phyloP scores from a whole-genome alignment of 1,139 yeast species.

The Pichia terricola region DNA sequence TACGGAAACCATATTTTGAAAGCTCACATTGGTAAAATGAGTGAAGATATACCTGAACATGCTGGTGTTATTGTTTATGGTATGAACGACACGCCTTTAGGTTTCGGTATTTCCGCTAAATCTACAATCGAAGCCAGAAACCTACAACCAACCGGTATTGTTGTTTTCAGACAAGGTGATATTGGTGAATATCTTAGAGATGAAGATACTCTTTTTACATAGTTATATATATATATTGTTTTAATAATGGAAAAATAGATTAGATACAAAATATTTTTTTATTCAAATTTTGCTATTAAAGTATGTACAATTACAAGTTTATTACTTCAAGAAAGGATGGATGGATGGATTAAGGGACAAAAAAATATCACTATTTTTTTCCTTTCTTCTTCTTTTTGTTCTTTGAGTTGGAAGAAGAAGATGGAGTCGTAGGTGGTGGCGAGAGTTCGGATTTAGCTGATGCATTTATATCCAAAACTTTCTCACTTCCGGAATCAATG shows the following conservation, averaged over 20 bases:
- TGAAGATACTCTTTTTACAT: slow-evolving; percentile 91
- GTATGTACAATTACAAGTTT: too few relatives aligned
- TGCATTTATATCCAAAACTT: slow-evolving; percentile 23
- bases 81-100: slow-evolving; percentile 89
- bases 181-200: slow-evolving; percentile 97
- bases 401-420: slow-evolving; percentile 20
- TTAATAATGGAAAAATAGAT: neutral
- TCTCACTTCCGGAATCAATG: slow-evolving; percentile 44
- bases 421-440: neutral
- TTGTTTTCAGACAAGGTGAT: slow-evolving; percentile 94
- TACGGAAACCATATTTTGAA: slow-evolving; percentile 95
- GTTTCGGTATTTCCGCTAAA: slow-evolving; percentile 93
- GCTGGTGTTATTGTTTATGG: slow-evolving; percentile 89
- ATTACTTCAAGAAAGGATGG: too few relatives aligned
- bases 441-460: slow-evolving; percentile 1
- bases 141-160: slow-evolving; percentile 87
- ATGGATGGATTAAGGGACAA: too few relatives aligned
- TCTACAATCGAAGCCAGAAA: slow-evolving; percentile 83
- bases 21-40: slow-evolving; percentile 94
- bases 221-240: slow-evolving; percentile 7
- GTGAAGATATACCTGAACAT: slow-evolving; percentile 96
- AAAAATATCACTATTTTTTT: slow-evolving; percentile 5
- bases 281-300: neutral
- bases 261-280: neutral
- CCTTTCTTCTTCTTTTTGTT: slow-evolving; percentile 16